Conservation (phyloP, 2,329 filamentous ascomycete species). For the Akanthomyces dipterigenus region DNA sequence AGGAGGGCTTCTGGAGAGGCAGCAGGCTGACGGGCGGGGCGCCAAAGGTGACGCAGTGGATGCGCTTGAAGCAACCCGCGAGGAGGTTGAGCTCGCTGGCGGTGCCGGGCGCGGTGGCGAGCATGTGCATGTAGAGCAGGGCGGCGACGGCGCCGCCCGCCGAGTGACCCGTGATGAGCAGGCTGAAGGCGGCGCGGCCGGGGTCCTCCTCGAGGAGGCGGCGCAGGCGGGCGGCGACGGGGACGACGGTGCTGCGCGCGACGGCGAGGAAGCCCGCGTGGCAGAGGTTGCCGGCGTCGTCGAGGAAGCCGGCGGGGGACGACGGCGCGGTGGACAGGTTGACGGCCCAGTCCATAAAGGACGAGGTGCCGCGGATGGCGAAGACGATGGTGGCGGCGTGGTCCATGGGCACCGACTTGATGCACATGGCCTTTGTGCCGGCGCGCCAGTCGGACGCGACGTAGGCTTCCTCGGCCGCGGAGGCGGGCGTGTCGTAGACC, state of each 20-base stretch:
- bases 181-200: constrained; percentile 54
- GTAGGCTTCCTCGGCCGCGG: constrained; percentile 46
- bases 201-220: constrained; percentile 68
- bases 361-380: constrained; percentile 73
- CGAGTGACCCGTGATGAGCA: constrained; percentile 80
- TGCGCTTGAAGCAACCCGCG: constrained; percentile 63
- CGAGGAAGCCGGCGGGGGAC: constrained; percentile 63
- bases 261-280: constrained; percentile 75
- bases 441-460: constrained; percentile 63
- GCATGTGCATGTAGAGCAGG: constrained; percentile 76
- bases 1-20: constrained; percentile 55
- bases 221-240: constrained; percentile 64
- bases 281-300: constrained; percentile 70
- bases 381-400: constrained; percentile 74
- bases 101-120: constrained; percentile 47
- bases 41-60: constrained; percentile 85
- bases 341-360: constrained; percentile 79
- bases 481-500: constrained; percentile 63
- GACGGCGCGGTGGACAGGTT: constrained; percentile 67
- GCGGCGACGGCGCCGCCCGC: constrained; percentile 79
- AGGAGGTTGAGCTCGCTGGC: constrained; percentile 64
- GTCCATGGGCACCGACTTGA: constrained; percentile 75
- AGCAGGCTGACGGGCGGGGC: constrained; percentile 69
- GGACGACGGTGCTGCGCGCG: constrained; percentile 65
- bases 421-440: constrained; percentile 79